Conservation (phyloP, 345 rosid species). For the Noccaea caerulescens region DNA sequence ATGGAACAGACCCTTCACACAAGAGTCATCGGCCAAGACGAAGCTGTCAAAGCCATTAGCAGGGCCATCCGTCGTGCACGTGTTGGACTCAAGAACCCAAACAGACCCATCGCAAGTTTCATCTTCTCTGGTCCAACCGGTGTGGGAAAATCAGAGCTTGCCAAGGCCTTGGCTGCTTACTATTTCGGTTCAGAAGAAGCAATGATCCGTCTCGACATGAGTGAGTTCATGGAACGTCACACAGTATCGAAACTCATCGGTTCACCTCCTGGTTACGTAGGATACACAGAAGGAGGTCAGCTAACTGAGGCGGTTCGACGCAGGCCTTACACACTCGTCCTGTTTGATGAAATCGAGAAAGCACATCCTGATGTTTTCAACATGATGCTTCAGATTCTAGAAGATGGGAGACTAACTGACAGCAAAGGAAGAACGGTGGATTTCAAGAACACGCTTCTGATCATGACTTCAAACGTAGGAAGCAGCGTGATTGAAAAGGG, state of each 20-base stretch:
- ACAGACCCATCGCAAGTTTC: slow-evolving; percentile 95
- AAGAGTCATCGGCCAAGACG: slow-evolving; percentile 95
- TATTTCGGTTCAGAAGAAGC: slow-evolving; percentile 98
- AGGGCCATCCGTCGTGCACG: slow-evolving; percentile 98
- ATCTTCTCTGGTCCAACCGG: slow-evolving; percentile 99
- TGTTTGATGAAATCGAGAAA: slow-evolving; percentile 96
- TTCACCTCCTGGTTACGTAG: slow-evolving; percentile 98
- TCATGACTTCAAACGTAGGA: slow-evolving; percentile 97
- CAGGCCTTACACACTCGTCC: slow-evolving; percentile 88
- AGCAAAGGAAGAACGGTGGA: slow-evolving; percentile 99
- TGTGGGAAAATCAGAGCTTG: slow-evolving; percentile 98
- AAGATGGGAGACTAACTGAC: slow-evolving; percentile 96
- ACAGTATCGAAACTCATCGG: slow-evolving; percentile 97
- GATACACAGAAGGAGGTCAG: slow-evolving; percentile 98
- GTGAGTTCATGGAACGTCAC: slow-evolving; percentile 99
- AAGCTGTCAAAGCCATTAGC: slow-evolving; percentile 93
- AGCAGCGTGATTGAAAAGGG: slow-evolving; percentile 97
- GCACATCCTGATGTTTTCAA: slow-evolving; percentile 99
- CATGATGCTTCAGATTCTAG: slow-evolving; percentile 99
- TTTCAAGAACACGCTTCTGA: slow-evolving; percentile 94
- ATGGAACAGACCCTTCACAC: slow-evolving; percentile 97
- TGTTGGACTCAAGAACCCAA: slow-evolving; percentile 97
- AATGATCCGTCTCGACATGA: slow-evolving; percentile 98
- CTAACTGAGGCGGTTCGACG: slow-evolving; percentile 96
- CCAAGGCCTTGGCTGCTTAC: slow-evolving; percentile 92